Conservation (phyloP, 2,329 filamentous ascomycete genomes). For the Onygenales sp. region DNA sequence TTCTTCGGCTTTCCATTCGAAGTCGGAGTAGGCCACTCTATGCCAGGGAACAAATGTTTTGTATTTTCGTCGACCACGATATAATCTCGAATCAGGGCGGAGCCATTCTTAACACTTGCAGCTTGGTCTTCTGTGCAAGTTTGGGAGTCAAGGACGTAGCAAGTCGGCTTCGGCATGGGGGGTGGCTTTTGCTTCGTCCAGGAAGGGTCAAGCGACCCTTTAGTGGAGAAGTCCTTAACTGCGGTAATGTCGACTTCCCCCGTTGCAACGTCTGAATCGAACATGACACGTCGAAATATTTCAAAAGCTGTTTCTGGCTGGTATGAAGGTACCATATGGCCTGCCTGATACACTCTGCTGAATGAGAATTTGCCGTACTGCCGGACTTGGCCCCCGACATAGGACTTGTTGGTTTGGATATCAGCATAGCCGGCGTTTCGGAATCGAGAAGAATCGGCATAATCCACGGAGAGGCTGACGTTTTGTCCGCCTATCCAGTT, state of each 20-base stretch:
- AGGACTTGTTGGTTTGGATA: conserved; percentile 21
- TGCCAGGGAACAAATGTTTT: neutral
- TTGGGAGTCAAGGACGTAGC: conserved; percentile 26
- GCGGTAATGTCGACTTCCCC: conserved; percentile 36
- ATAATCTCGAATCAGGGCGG: conserved; percentile 38
- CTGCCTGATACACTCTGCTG: conserved; percentile 26
- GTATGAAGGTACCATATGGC: conserved; percentile 39
- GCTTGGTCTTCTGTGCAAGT: conserved; percentile 39
- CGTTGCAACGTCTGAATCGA: conserved; percentile 46
- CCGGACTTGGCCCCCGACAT: conserved; percentile 32
- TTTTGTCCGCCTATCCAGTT: conserved; percentile 44
- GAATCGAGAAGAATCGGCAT: conserved; percentile 31
- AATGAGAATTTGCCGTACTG: conserved; percentile 34
- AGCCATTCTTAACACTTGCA: conserved; percentile 33
- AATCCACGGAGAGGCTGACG: conserved; percentile 37
- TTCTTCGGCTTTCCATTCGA: conserved; percentile 47
- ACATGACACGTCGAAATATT: conserved; percentile 45
- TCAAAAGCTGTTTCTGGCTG: conserved; percentile 46
- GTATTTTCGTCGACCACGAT: conserved; percentile 27
- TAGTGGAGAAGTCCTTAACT: conserved; percentile 12
- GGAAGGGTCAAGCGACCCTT: neutral
- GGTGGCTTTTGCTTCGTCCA: conserved; percentile 18
- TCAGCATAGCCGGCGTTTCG: conserved; percentile 33
- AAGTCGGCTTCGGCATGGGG: neutral
- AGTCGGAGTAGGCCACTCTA: conserved; percentile 18